These are phyloP conservation scores for Balakata baccata DNA, from an alignment of 345 rosid genomes.

Conservation along the genomic window DNA sequence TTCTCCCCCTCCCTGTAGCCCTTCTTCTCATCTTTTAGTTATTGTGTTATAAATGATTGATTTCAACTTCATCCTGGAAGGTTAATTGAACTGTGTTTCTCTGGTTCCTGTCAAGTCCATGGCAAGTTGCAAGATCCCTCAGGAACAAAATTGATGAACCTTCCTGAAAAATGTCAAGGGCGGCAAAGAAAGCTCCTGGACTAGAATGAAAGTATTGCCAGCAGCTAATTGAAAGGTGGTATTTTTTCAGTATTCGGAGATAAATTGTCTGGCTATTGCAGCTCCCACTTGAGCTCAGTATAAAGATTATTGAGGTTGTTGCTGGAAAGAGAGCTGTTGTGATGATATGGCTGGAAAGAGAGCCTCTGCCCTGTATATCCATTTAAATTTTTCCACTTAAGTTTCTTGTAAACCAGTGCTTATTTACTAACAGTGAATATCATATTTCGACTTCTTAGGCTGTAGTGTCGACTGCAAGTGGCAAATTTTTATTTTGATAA, in stretches of 20 bases:
- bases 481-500: constrained; percentile 2
- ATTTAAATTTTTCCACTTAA: not conserved
- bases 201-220: not conserved
- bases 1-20: not conserved
- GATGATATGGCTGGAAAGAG: constrained; percentile 3
- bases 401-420: not conserved
- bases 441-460: not conserved
- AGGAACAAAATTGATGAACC: constrained; percentile 4
- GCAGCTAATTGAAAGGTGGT: not conserved
- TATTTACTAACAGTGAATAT: not conserved
- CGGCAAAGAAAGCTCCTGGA: not conserved
- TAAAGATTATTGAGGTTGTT: constrained; percentile 18
- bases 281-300: constrained; percentile 21
- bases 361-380: constrained; percentile 22
- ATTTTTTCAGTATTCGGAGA: not conserved
- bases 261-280: constrained; percentile 8
- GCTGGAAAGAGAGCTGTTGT: constrained; percentile 17
- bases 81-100: not conserved
- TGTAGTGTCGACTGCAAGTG: constrained; percentile 10
- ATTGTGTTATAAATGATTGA: not conserved
- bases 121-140: not conserved
- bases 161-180: not conserved
- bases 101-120: not conserved
- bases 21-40: not conserved
- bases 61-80: not conserved